A percentile compares a stretch with the other conserved stretches of the same genome.
Evolutionary conservation across 1,139 yeast species (phyloP).

Genomic region (Yamadazyma sp.): DNA sequence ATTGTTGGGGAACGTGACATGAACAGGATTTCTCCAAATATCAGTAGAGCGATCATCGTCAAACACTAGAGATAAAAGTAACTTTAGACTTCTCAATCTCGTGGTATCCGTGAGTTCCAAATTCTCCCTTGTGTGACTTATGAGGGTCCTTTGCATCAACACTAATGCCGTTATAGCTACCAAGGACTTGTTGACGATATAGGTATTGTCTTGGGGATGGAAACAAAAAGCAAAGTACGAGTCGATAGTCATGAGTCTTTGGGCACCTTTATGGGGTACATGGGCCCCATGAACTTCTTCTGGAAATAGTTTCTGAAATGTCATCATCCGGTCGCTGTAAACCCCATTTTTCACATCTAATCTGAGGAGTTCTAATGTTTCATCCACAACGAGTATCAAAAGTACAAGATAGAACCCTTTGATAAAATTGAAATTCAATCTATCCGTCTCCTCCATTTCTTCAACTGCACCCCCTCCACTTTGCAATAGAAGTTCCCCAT

Average conservation of each 20-base stretch:
- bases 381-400: conserved; percentile 34
- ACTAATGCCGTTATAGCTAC: conserved; percentile 24
- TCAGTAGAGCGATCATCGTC: conserved; percentile 21
- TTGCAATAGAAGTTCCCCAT: conserved; percentile 11
- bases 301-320: conserved; percentile 27
- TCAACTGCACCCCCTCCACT: not conserved
- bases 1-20: conserved; percentile 20
- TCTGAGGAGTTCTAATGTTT: conserved; percentile 27
- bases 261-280: conserved; percentile 19
- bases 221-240: conserved; percentile 11
- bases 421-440: conserved; percentile 6
- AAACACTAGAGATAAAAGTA: conserved; percentile 17
- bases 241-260: conserved; percentile 18
- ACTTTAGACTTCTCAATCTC: conserved; percentile 12
- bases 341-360: conserved; percentile 14
- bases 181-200: conserved; percentile 19
- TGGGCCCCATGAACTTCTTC: conserved; percentile 21
- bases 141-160: conserved; percentile 24
- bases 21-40: conserved; percentile 40
- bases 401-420: conserved; percentile 33
- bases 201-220: not conserved
- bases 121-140: conserved; percentile 11
- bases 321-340: conserved; percentile 13
- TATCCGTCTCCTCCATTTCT: not conserved
- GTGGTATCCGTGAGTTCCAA: conserved; percentile 5